phyloP scores from a whole-genome alignment of 192 early-diverging fungal genomes.

The Rhizophagus sp. region DNA sequence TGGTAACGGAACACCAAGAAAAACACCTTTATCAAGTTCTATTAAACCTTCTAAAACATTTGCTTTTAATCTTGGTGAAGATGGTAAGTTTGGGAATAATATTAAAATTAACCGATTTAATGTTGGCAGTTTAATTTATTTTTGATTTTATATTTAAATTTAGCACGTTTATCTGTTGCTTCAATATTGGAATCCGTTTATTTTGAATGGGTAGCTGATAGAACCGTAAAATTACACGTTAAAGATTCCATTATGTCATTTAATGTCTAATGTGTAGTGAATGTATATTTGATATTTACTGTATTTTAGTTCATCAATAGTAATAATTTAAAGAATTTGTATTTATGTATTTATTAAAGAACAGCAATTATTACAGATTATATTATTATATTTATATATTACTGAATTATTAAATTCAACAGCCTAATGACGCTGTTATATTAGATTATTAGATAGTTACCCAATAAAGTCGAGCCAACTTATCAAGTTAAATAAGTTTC shows the following conservation, averaged over 20 bases:
- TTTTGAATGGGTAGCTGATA: constrained; percentile 54
- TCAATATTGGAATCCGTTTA: constrained; percentile 40
- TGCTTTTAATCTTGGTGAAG: constrained; percentile 36
- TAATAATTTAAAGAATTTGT: too few species aligned
- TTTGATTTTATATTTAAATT: neutral
- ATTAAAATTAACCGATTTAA: neutral
- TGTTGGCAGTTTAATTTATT: neutral
- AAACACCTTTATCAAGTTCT: constrained; percentile 15
- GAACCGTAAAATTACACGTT: constrained; percentile 50
- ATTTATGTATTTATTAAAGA: too few species aligned
- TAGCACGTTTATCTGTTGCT: constrained; percentile 29
- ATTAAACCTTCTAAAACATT: constrained; percentile 29
- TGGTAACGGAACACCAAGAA: neutral
- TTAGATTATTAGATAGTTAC: too few species aligned
- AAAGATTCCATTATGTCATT: constrained; percentile 60
- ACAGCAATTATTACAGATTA: too few species aligned
- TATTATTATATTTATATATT: too few species aligned
- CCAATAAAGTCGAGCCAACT: too few species aligned
- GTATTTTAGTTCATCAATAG: too few species aligned
- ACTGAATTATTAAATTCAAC: too few species aligned
- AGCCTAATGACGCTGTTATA: too few species aligned
- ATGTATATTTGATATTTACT: too few species aligned
- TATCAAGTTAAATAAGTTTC: too few species aligned
- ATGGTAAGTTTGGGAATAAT: constrained; percentile 31
- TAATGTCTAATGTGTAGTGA: constrained; percentile 27